Base-by-base conservation (phyloP, 2,329 filamentous ascomycete genomes). In the Aspergillus uvarum region DNA sequence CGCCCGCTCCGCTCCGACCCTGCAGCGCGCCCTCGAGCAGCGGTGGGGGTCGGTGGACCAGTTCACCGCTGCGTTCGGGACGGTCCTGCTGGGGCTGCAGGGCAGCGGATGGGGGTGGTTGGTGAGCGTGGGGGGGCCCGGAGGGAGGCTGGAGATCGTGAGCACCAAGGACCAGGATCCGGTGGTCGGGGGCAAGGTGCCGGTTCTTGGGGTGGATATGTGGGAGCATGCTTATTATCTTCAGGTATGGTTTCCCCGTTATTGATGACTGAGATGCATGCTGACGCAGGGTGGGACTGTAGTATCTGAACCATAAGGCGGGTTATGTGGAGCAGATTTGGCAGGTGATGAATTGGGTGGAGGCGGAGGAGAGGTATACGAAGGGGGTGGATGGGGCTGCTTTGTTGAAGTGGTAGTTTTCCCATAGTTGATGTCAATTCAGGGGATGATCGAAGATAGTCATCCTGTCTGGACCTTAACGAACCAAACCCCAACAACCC, bases 191-290 rank as follows among this genome's bases (percentile, higher is more conserved):
- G 89, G 88, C 16, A 19, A 44, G 71, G 84, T 88, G 65, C 92
- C 92, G 7, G 79, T 96, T 26, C 80, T 97, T 54, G 91, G 91
- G 0, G 82, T 96, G 2, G 92, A 96, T 74, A 94, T 96, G 86
- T 96, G 91, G 92, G 92, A 96, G 79, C 92, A 96, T 79, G 92
- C 92, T 0, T 96, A 96, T 73, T 96, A 96, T 72, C 78, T 96
- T 19, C 91, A 91, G 82, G 86, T 88, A 62, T 65, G 79, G 59
- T 14, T 22, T 31, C 3, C 4, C n/a, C 53, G 5, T 29, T 56
- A 21, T 3, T 16, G 16, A 21, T 26, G 49, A 14, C 42, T 21
- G 7, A 8, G n/a, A n/a, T n/a, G n/a, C n/a, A 14, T 42, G 26
- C 44, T 56, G 22, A 53, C 51, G 11, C n/a, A 19, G 1, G 0